phyloP scores from a whole-genome alignment of 495 filamentous ascomycete genomes.

The Endocarpon pusillum region DNA sequence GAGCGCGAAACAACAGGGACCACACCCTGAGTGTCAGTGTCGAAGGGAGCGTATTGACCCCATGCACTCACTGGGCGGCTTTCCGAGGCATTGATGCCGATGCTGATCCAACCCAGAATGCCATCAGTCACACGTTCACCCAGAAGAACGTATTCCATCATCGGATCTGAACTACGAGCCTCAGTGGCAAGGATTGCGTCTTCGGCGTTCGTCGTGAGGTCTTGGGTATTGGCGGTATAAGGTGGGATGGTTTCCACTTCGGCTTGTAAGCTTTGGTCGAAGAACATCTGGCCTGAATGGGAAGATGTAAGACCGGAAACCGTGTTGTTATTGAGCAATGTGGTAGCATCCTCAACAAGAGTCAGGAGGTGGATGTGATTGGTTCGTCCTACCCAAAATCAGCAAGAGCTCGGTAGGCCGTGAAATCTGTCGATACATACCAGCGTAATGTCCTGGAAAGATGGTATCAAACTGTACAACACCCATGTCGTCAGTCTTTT shows the following conservation, averaged over 20 bases:
- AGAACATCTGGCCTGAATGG: conserved; percentile 49
- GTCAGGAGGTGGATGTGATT: conserved; percentile 24
- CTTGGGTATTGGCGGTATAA: conserved; percentile 37
- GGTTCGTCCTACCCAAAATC: conserved; percentile 9
- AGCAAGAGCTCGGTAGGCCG: neutral
- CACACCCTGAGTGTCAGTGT: no score
- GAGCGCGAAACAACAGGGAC: no score
- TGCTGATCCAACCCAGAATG: conserved; percentile 27
- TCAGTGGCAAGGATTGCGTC: conserved; percentile 32
- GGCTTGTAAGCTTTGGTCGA: conserved; percentile 33
- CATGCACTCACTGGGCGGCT: neutral
- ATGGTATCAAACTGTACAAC: conserved; percentile 32
- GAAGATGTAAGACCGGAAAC: conserved; percentile 17
- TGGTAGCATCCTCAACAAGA: conserved; percentile 20
- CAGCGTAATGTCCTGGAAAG: conserved; percentile 39
- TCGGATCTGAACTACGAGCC: conserved; percentile 35
- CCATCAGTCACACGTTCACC: conserved; percentile 31
- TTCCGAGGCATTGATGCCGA: conserved; percentile 17
- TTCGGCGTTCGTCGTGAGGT: conserved; percentile 30
- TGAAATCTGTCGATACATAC: neutral
- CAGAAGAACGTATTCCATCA: conserved; percentile 37
- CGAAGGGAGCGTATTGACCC: no score
- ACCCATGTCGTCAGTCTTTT: conserved; percentile 30
- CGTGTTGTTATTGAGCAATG: conserved; percentile 16
- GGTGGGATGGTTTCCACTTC: conserved; percentile 29